phyloP scores from a whole-genome alignment of 352 stramenopile genomes.

The Poterioochromonas sp. region DNA sequence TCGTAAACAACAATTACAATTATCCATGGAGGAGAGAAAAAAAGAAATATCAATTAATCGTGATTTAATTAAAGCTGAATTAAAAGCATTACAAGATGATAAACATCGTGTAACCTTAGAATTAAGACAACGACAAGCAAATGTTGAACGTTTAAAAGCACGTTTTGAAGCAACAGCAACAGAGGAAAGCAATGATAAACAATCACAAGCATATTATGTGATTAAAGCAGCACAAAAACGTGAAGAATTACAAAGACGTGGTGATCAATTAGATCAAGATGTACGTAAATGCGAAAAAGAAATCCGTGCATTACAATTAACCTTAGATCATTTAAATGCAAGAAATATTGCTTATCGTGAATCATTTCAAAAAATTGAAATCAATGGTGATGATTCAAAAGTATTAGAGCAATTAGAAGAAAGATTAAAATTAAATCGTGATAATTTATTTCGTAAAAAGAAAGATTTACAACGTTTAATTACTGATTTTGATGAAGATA shows the following conservation, averaged over 20 bases:
- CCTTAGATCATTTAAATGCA: constrained; percentile 75
- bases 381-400: constrained; percentile 58
- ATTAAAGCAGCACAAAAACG: constrained; percentile 86
- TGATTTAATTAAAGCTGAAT: constrained; percentile 73
- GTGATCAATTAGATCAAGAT: constrained; percentile 85
- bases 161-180: not conserved
- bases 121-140: not conserved
- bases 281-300: constrained; percentile 82
- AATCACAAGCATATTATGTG: constrained; percentile 87
- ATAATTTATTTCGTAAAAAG: constrained; percentile 75
- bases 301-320: constrained; percentile 79
- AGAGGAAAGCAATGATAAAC: constrained; percentile 75
- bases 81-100: constrained; percentile 50
- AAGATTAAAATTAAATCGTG: constrained; percentile 64
- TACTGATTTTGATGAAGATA: constrained; percentile 60
- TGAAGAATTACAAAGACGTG: constrained; percentile 81
- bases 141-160: constrained; percentile 23
- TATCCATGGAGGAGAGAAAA: constrained; percentile 85
- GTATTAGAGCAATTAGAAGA: constrained; percentile 72
- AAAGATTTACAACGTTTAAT: constrained; percentile 80
- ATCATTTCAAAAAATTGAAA: constrained; percentile 64
- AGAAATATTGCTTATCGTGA: constrained; percentile 85
- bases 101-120: constrained; percentile 22
- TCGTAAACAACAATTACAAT: constrained; percentile 73
- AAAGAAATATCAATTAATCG: constrained; percentile 69